Base-by-base conservation (phyloP, 495 filamentous ascomycete species). In the Trichoderma gamsii region DNA sequence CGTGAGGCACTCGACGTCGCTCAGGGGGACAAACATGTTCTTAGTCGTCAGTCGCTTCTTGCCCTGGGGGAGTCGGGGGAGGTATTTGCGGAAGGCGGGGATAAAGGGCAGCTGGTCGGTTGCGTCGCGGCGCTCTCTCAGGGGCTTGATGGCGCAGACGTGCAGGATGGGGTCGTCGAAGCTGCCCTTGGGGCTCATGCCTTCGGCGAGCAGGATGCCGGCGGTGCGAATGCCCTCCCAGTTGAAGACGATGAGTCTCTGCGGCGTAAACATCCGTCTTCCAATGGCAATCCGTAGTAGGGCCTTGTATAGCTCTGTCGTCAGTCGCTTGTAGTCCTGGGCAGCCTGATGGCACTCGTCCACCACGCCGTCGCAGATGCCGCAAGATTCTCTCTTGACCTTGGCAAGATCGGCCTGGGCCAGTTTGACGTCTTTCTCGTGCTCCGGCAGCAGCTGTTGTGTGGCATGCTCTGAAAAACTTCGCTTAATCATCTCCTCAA, bases 401-500 rank as follows among this genome's bases (percentile, higher is more conserved):
- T 94, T 96, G 46, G 84, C 91, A 69, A 99, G 80, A 76, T 95
- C 93, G 2, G 90, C 92, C 75, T 98, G 92, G 0, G 93, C 96
- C n/a, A 97, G 72, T 73, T 94, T 92, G 59, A 98, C 90, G 71
- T 92, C 87, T 75, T 93, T 94, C 79, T 98, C 94, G 70, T 97
- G 93, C 77, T 97, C 92, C 0, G 95, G 95, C 13, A 98, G 81
- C 41, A 98, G 80, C 69, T 96, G 94, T 73, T 98, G 96, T 0
- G 96, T 97, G n/a, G 93, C 93, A 79, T 99, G 95, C 78, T 99
- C 95, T 68, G 92, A 96, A 84, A 99, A 99, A 76, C 92, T 97
- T 70, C 95, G 87, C 83, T 99, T 99, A 80, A 99, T 99, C 95
- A 99, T 99, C 78, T 99, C 95, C 77, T 99, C 95, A 71, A 99